Conservation (phyloP, 768 basidiomycete species). For the Termitomyces sp. region DNA sequence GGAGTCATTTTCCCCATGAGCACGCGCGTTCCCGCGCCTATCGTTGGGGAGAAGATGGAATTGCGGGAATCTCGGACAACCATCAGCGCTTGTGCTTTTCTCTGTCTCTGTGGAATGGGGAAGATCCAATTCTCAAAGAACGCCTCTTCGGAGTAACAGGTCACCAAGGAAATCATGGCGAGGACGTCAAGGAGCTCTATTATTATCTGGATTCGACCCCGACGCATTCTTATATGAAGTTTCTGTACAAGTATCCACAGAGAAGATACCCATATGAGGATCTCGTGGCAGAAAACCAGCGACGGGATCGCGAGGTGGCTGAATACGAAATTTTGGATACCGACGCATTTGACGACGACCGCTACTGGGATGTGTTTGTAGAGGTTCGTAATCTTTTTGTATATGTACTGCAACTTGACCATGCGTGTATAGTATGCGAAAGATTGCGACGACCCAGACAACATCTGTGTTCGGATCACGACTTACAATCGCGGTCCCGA, state of each 20-base stretch:
- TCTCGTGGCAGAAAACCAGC: conserved; percentile 78
- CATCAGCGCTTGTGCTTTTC: conserved; percentile 91
- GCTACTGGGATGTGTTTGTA: conserved; percentile 98
- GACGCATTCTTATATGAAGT: conserved; percentile 99
- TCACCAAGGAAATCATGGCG: conserved; percentile 97
- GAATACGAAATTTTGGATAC: conserved; percentile 96
- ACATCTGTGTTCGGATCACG: conserved; percentile 89
- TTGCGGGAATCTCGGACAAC: conserved; percentile 96
- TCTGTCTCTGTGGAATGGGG: conserved; percentile 90
- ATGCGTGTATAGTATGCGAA: conserved; percentile 76
- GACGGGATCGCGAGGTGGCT: conserved; percentile 75
- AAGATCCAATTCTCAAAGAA: conserved; percentile 95
- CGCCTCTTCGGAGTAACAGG: conserved; percentile 95
- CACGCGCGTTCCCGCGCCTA: conserved; percentile 92
- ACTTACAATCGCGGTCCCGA: conserved; percentile 96
- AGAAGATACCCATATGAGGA: conserved; percentile 90
- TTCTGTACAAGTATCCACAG: conserved; percentile 98
- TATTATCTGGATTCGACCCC: conserved; percentile 99
- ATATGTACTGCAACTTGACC: conserved; percentile 2
- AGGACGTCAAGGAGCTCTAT: conserved; percentile 98
- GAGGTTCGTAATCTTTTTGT: conserved; percentile 54
- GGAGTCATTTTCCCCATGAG: conserved; percentile 93
- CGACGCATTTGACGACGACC: conserved; percentile 84
- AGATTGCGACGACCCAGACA: conserved; percentile 88
- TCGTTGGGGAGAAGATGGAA: conserved; percentile 98